Evolutionary conservation across 192 early-diverging fungal species (phyloP).

Genomic region (Gryganskiella cystojenkinii): DNA sequence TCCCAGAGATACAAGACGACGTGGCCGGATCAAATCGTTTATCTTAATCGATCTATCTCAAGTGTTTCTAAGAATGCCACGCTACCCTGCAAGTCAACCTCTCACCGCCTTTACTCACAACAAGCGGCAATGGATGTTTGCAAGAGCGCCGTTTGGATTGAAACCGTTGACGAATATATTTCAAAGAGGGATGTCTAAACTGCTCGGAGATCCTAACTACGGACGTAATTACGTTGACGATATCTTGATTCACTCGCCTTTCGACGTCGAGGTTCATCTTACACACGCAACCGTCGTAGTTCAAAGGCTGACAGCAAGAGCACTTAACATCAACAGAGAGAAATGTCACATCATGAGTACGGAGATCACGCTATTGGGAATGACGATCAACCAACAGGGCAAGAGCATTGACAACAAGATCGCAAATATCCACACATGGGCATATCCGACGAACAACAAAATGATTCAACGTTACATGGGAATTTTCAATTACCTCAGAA

Average conservation of each 20-base stretch:
- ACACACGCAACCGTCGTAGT: not conserved
- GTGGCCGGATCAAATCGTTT: no score
- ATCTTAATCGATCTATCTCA: no score
- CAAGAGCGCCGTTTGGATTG: no score
- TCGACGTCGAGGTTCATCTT: not conserved
- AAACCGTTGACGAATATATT: not conserved
- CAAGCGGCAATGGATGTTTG: no score
- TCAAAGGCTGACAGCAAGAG: not conserved
- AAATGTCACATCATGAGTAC: constrained; percentile 12
- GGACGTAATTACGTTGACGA: not conserved
- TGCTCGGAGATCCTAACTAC: not conserved
- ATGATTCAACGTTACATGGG: constrained; percentile 13
- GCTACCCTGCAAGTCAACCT: no score
- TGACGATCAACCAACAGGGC: not conserved
- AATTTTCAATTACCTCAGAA: constrained; percentile 26
- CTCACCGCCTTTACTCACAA: no score
- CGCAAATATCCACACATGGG: constrained; percentile 6
- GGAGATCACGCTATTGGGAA: not conserved
- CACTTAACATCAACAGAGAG: not conserved
- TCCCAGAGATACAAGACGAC: no score
- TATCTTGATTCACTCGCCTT: not conserved
- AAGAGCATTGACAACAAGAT: constrained; percentile 7
- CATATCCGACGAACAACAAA: constrained; percentile 13
- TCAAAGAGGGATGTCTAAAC: constrained; percentile 1
- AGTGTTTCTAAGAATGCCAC: no score